Base-by-base conservation (phyloP, 1,284 basidiomycete genomes). In the Coriolopsis trogii region DNA sequence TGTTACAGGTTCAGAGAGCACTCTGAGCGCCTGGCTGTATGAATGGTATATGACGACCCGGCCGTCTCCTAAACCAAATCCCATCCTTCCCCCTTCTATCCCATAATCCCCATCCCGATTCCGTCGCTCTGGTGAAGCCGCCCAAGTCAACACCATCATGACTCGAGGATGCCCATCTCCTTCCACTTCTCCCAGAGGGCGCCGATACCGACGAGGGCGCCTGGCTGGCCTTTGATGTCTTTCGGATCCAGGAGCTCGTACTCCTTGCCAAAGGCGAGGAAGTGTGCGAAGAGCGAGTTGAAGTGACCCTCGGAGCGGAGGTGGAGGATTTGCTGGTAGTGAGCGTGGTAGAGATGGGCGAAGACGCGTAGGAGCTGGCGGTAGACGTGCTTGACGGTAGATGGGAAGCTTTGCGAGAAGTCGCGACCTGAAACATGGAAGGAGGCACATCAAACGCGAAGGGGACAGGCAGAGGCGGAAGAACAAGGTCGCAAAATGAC, bases 231-330 rank as follows among this genome's bases (percentile, higher is more conserved):
- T 65, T 89, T 89, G 66, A 96, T 84, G 60, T 95, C 94, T 69
- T 93, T 92, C 71, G 92, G 79, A 41, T 95, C 94, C 55, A 98
- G 75, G 30, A 99, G 73, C 66, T 97, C 91, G 67, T 98, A 99
- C 61, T 98, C 86, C 63, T 91, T 85, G 33, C 93, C 90, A 65
- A 98, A 98, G 0, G 95, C 92, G 41, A 98, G 77, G 74, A 96
- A 98, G 72, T 98, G 95, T 0, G 95, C 95, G 66, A 98, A 98
- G 29, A 98, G 82, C n/a, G 91, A 93, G 73, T 98, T 98, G 75
- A 98, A 95, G 72, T 98, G 95, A 0, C 95, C 95, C 67, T 98
- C 96, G 40, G 92, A 88, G 50, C 92, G 93, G 20, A 99, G 82
- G 69, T 99, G 95, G 18, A 99, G 82, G 63, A 98, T 90, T 64